These are phyloP conservation scores for Exserohilum rostratum DNA, from an alignment of 2,329 filamentous ascomycete genomes.

Conservation along the genomic window DNA sequence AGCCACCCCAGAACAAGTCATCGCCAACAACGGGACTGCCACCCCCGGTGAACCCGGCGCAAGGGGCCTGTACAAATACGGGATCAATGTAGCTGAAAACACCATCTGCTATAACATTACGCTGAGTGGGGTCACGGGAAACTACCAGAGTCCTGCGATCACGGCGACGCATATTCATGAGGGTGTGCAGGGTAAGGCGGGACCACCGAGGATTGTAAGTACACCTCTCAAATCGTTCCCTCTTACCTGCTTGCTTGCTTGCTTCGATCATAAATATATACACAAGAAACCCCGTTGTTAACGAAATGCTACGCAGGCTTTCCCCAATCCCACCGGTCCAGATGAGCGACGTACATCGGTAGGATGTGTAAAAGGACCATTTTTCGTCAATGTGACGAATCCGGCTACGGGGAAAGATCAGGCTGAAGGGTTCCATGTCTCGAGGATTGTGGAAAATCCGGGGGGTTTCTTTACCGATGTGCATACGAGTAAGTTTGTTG, in stretches of 20 bases:
- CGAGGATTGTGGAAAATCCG: conserved; percentile 59
- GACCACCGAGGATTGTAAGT: conserved; percentile 57
- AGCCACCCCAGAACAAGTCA: conserved; percentile 59
- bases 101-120: conserved; percentile 60
- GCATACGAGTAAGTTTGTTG: conserved; percentile 57
- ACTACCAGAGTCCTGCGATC: conserved; percentile 57
- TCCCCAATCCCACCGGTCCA: conserved; percentile 46
- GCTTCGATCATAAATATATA: too few species aligned
- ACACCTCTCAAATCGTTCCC: neutral
- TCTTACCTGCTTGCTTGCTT: too few species aligned
- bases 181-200: conserved; percentile 52
- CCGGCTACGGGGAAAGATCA: conserved; percentile 48
- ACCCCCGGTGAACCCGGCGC: conserved; percentile 54
- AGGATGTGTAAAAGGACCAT: conserved; percentile 39
- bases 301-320: conserved; percentile 7
- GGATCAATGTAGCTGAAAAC: conserved; percentile 57
- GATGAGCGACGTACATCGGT: conserved; percentile 34
- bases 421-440: conserved; percentile 57
- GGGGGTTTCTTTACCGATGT: conserved; percentile 60
- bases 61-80: conserved; percentile 59
- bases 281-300: too few species aligned
- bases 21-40: conserved; percentile 49
- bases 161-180: conserved; percentile 65
- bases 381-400: conserved; percentile 42
- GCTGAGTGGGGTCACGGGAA: conserved; percentile 56